These are phyloP conservation scores for Striga hermonthica DNA, from an alignment of 305 asterid genomes.

Conservation along the genomic window DNA sequence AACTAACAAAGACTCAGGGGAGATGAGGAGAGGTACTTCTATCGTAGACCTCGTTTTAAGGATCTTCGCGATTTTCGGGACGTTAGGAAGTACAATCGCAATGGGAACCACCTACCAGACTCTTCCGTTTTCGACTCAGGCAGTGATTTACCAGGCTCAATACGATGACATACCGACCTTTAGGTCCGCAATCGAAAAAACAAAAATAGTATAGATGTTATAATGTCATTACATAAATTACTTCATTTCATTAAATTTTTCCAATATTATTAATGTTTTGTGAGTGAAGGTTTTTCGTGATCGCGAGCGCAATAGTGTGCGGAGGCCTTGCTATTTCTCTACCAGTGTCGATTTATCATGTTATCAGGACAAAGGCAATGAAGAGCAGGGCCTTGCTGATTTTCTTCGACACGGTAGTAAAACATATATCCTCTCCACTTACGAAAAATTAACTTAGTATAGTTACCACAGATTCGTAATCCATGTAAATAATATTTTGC, in stretches of 20 bases:
- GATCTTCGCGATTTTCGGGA: conserved; percentile 54
- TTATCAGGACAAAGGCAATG: conserved; percentile 52
- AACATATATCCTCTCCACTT: not conserved
- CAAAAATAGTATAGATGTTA: not conserved
- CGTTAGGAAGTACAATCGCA: conserved; percentile 64
- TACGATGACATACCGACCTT: conserved; percentile 65
- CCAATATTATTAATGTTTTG: not conserved
- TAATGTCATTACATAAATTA: not conserved
- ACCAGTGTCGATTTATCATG: conserved; percentile 56
- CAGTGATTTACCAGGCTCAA: conserved; percentile 57
- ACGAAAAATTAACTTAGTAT: not conserved
- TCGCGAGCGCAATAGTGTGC: conserved; percentile 52
- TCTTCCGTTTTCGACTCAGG: conserved; percentile 64
- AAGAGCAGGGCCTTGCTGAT: conserved; percentile 55
- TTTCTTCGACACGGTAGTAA: conserved; percentile 56
- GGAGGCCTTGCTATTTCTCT: conserved; percentile 68
- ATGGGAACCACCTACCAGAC: conserved; percentile 73
- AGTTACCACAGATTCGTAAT: not conserved
- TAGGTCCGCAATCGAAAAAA: conserved; percentile 38
- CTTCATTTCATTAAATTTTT: conserved; percentile 9
- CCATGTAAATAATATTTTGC: conserved; percentile 22
- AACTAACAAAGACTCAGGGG: conserved; percentile 13
- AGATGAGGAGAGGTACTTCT: conserved; percentile 45
- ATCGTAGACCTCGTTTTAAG: conserved; percentile 59
- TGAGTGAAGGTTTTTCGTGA: conserved; percentile 54